Evolutionary conservation across 331 rosid species (phyloP), one percentile per base, ranked within the genome.

Genomic region (Malus hybrid): DNA sequence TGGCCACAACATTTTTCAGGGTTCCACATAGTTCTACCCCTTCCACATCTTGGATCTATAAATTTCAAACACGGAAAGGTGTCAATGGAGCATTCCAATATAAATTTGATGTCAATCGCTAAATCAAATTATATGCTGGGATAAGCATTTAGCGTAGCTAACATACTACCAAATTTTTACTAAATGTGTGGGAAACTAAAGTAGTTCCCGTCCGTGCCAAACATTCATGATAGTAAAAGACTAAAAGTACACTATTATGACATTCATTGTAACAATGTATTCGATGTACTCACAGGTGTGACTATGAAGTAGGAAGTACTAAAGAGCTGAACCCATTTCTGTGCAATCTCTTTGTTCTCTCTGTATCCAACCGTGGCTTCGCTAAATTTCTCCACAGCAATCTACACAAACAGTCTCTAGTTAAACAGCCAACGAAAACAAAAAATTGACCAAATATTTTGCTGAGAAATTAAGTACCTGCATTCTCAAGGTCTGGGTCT

Each of bases 331-430:
- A 89, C 96, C 99, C 99, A 92, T 88, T 87, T 92, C 78, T 92
- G 93, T 39, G 97, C 97, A 68, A 79, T 87, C 76, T 78, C 90
- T 74, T 65, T 82, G 71, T 85, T 86, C 69, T 80, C 91, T 75
- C 87, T 87, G 86, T 89, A 90, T 70, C 97, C 97, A 69, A 95
- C 89, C 3, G 99, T 95, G 56, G 99, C 99, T 85, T 95, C 99
- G 74, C 99, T 95, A 75, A 95, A 92, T 73, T 90, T 95, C 91
- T 92, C 97, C 15, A 82, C 82, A 16, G 93, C 96, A 84, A 89
- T 91, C 98, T 91, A 84, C 70, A 68, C 52, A 60, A 55, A 66
- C 16, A 67, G 36, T 19, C n/a, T 19, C 29, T 64, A 36, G 64
- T 18, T 48, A n/a, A n/a, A 56, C 20, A 72, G 52, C 75, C 63